Base-by-base conservation (phyloP, 129 eudicot species). In the Escallonia rubra region DNA sequence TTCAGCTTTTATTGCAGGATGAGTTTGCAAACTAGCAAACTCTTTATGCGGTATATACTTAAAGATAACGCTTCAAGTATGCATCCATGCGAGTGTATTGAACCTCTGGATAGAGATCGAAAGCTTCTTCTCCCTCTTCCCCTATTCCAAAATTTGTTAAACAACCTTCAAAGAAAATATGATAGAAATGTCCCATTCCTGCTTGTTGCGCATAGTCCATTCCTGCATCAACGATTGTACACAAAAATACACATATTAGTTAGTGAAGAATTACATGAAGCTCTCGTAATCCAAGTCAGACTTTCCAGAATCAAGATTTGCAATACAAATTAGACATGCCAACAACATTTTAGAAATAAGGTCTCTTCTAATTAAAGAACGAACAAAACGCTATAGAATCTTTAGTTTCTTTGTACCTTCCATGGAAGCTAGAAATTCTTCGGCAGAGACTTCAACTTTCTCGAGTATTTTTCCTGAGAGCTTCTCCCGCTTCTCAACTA, bases 101-200 rank as follows among this genome's bases (percentile, higher is more conserved):
- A 55, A 75, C 79, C 15, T 75, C 69, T 59, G 74, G 79, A 53
- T 75, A 75, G 4, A 75, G 74, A 49, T 75, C 46, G 0, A 69
- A 49, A 52, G 74, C 79, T 55, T 75, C 79, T 61, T 62, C 68
- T 39, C 64, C 71, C 4, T 53, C 38, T 34, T 75, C 70, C 4
- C 74, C 74, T 2, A 68, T 61, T 6, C 68, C 74, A 61, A 75
- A 75, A 41, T 75, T 68, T n/a, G 63, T 62, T 10, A 75, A 55
- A 44, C 79, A 67, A 10, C 74, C 79, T 41, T 68, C 64, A 16
- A 57, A 74, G 44, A n/a, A 74, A 38, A 73, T 56, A 41, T 73
- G 77, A 47, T 73, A 65, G 50, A 61, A 44, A 57, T 57, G 77
- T 56, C 70, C 69, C 23, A 72, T 38, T 38, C 65, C 77, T 1